A percentile compares a stretch with the other conserved stretches of the same genome.
These are phyloP conservation scores for Cucurbitaria berberidis DNA, from an alignment of 2,329 filamentous ascomycete genomes.

Conservation along the genomic window DNA sequence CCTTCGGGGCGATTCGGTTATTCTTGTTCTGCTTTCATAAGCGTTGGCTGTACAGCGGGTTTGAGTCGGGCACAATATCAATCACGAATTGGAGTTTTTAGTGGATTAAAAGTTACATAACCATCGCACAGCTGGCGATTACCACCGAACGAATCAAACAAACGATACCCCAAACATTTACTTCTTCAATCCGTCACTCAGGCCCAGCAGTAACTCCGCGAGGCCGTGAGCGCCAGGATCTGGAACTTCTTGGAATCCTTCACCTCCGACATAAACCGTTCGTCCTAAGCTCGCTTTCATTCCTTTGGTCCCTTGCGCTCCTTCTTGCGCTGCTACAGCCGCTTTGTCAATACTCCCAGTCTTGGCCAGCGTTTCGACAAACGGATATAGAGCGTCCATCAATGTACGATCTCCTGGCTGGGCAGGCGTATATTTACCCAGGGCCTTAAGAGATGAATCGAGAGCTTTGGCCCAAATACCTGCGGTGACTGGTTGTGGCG, in stretches of 20 bases:
- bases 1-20: conserved; percentile 84
- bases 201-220: conserved; percentile 78
- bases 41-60: conserved; percentile 13
- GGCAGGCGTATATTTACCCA: conserved; percentile 87
- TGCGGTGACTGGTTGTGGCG: conserved; percentile 53
- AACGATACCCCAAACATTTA: conserved; percentile 36
- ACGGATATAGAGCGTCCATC: conserved; percentile 87
- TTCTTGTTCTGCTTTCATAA: conserved; percentile 82
- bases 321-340: conserved; percentile 74
- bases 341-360: conserved; percentile 73
- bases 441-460: conserved; percentile 64
- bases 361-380: conserved; percentile 72
- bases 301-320: conserved; percentile 82
- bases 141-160: conserved; percentile 36
- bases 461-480: conserved; percentile 71
- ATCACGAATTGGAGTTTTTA: conserved; percentile 30
- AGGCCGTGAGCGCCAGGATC: conserved; percentile 82
- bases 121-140: conserved; percentile 30
- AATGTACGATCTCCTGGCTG: conserved; percentile 87
- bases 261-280: conserved; percentile 78
- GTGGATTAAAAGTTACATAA: conserved; percentile 45
- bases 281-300: conserved; percentile 90
- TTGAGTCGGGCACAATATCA: conserved; percentile 16
- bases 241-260: conserved; percentile 73
- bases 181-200: conserved; percentile 64